Base-by-base conservation (phyloP, 2,329 filamentous ascomycete genomes). In the Fusarium stilboides region DNA sequence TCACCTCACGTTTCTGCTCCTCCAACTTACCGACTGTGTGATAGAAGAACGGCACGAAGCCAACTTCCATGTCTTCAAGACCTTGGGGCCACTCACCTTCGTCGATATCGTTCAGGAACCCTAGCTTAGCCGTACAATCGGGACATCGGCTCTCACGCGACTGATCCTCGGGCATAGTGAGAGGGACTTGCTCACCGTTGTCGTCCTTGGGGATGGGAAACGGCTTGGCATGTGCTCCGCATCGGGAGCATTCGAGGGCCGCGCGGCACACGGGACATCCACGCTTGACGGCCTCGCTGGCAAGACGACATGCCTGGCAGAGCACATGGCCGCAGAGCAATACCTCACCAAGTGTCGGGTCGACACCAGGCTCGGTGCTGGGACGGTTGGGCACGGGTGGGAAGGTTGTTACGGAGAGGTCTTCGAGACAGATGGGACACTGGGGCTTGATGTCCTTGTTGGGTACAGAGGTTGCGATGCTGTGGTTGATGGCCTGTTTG, bases 271-370 rank as follows among this genome's bases (percentile, higher is more conserved):
- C 19, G 22, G 72, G 72, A n/a, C 72, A 74, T 10, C 1, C 12
- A 10, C 12, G 12, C 4, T 13, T 14, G 8, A 3, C 26, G 8
- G 6, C 26, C 17, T 44, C 36, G 5, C 17, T 31, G 9, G 7
- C 9, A 5, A 44, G 8, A 4, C 64, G 43, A n/a, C 70, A 76
- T 4, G 15, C 1, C 2, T 34, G 14, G 28, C 75, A 76, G 17
- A 75, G 54, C 17, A 74, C 50, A 52, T 76, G 75, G 0, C 75
- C 75, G 50, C 75, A 76, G 17, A 59, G 28, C 6, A 72, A 45
- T 13, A 74, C 8, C 17, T 61, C 33, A 14, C 60, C 57, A 1
- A 13, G 19, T 1, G 14, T 51, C 1, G 28, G 8, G 10, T 60
- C 36, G 1, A 17, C 26, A 2, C 4, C 8, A 1, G 20, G 2